These are phyloP conservation scores for Volvariella volvacea DNA, from an alignment of 1,284 basidiomycete species.

Conservation along the genomic window DNA sequence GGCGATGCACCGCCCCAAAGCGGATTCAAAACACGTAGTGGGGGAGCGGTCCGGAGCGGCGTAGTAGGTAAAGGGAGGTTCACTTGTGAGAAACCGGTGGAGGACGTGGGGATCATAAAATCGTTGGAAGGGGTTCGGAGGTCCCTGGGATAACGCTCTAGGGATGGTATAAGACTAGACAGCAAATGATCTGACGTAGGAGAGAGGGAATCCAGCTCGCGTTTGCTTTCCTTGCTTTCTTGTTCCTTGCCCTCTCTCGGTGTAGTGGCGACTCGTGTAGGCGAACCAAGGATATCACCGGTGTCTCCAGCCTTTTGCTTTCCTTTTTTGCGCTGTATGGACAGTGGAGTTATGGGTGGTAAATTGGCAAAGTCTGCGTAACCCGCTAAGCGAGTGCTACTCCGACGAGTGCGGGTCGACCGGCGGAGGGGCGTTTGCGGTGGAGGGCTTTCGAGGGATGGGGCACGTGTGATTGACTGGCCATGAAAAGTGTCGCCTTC, in stretches of 20 bases:
- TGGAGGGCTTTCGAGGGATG: too few species aligned
- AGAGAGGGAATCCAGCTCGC: constrained; percentile 36
- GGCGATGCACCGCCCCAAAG: too few species aligned
- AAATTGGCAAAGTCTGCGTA: too few species aligned
- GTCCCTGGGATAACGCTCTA: constrained; percentile 3
- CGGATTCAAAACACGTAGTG: constrained; percentile 11
- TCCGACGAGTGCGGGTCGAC: too few species aligned
- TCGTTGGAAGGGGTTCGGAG: constrained; percentile 10
- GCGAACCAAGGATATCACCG: constrained; percentile 14
- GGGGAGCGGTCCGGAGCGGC: constrained; percentile 28
- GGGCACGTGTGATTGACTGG: too few species aligned
- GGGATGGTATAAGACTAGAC: constrained; percentile 20
- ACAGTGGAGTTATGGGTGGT: too few species aligned
- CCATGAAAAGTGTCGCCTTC: too few species aligned
- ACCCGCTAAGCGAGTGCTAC: too few species aligned
- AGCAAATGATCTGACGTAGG: constrained; percentile 30
- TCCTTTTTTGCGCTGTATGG: too few species aligned
- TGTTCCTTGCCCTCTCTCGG: not conserved
- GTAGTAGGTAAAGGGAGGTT: constrained; percentile 16
- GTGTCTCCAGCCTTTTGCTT: constrained; percentile 6
- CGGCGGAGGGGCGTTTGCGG: too few species aligned
- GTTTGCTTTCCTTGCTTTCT: constrained; percentile 6
- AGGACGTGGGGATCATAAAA: constrained; percentile 14
- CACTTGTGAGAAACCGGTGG: constrained; percentile 15
- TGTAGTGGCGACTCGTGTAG: constrained; percentile 5